phyloP scores from a whole-genome alignment of 371 early-diverging fungal species.

The Syncephalastrum sp. region DNA sequence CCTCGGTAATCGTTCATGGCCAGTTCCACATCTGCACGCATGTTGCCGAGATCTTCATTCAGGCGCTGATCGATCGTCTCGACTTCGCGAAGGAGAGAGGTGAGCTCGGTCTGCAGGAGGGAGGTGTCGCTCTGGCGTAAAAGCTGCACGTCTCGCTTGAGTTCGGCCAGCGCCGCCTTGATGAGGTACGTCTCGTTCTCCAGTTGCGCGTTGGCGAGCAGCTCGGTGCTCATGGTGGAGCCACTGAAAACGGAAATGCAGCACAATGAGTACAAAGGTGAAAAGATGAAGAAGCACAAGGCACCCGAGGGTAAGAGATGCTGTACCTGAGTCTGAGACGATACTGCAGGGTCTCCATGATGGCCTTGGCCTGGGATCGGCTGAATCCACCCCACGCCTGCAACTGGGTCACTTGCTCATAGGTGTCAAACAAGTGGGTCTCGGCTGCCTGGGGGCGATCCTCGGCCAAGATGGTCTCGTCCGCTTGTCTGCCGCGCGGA shows the following conservation, averaged over 20 bases:
- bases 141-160: constrained; percentile 76
- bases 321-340: constrained; percentile 15
- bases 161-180: constrained; percentile 69
- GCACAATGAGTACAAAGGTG: neutral
- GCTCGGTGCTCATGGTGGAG: neutral
- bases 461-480: too few relatives aligned
- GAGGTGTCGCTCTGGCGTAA: constrained; percentile 79
- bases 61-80: constrained; percentile 67
- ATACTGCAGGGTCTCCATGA: constrained; percentile 22
- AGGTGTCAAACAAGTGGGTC: constrained; percentile 20
- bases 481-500: too few relatives aligned
- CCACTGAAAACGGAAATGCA: constrained; percentile 1
- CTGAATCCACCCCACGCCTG: constrained; percentile 19
- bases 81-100: constrained; percentile 66
- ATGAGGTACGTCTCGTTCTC: constrained; percentile 57
- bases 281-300: neutral
- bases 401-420: constrained; percentile 13
- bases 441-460: neutral
- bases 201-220: constrained; percentile 14
- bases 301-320: too few relatives aligned
- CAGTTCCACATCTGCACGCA: constrained; percentile 78
- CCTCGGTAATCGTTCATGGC: constrained; percentile 80
- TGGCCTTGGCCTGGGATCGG: constrained; percentile 12
- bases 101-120: constrained; percentile 63
- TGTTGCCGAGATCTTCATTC: constrained; percentile 63